Evolutionary conservation across 352 stramenopile species (phyloP), one percentile per base, ranked within the genome.

Genomic region (Phytophthora aleatoria): DNA sequence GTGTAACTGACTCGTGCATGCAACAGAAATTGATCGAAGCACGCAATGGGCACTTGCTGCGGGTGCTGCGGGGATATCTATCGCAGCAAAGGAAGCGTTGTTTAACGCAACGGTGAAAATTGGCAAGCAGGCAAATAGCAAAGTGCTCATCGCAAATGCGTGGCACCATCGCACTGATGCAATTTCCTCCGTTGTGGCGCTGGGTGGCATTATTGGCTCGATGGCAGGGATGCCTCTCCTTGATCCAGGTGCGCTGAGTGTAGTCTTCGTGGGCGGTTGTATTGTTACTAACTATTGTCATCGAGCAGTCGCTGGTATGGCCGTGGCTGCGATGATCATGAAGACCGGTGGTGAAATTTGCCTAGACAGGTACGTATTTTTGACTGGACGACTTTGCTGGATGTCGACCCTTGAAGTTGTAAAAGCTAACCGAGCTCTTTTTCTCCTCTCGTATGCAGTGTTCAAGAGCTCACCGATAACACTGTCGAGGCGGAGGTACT

Each of bases 141-240:
- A 96, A 57, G 93, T 99, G 16, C 76, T 99, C 39, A 97, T 99
- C 61, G 96, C 97, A 13, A 99, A 99, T 83, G 97, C 97, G 6
- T 99, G 96, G 96, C 96, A 99, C 56, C 91, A 97, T 56, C 89
- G 91, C 12, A 95, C 89, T 1, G 91, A 97, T 44, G 89, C 91
- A 2, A 91, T 97, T 41, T 97, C 91, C n/a, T 97, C 91, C 0
- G 65, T 97, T 15, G 83, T 97, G 1, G 90, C 90, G 2, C 61
- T 97, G 5, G 80, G 81, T 56, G 86, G 86, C 15, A 95, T 95
- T 61, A 39, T 91, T 1, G 86, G 86, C 5, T 83, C 79, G 1
- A 92, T 95, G 69, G 68, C 68, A 30, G 83, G 85, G 3, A 55
- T 93, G 16, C 86, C 84, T 24, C 61, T 93, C 3, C 61, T 95